Conservation (phyloP, 2,329 filamentous ascomycete species). For the Ophiostoma montium region DNA sequence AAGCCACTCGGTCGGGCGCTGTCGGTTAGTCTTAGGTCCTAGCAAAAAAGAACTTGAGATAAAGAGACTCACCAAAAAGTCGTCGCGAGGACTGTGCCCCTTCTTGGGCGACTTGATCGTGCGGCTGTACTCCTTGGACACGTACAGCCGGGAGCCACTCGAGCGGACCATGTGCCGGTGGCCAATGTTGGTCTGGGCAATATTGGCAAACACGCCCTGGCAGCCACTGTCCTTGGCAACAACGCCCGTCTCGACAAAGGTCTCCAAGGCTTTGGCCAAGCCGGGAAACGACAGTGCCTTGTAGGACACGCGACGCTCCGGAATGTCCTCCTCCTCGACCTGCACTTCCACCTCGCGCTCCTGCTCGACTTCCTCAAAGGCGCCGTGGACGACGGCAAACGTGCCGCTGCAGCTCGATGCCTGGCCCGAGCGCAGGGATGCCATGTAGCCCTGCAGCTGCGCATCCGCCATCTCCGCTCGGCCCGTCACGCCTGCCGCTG, state of each 20-base stretch:
- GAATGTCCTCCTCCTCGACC: conserved; percentile 36
- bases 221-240: background rate
- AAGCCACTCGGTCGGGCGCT: conserved; percentile 44
- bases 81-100: conserved; percentile 16
- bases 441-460: background rate
- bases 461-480: background rate
- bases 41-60: conserved; percentile 14
- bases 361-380: conserved; percentile 45
- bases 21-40: conserved; percentile 2
- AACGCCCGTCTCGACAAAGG: conserved; percentile 7
- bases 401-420: background rate
- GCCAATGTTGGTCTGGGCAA: conserved; percentile 5
- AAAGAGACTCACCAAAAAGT: conserved; percentile 17
- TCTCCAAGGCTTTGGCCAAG: background rate
- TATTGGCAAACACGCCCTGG: background rate
- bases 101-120: conserved; percentile 25
- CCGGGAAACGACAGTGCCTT: conserved; percentile 3
- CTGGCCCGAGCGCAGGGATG: background rate
- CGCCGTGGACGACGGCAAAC: conserved; percentile 15
- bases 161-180: background rate
- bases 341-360: conserved; percentile 46
- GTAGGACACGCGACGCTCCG: background rate
- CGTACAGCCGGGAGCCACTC: conserved; percentile 18
- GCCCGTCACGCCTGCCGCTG: background rate
- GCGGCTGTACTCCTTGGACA: conserved; percentile 32